Evolutionary conservation across 1,139 yeast genomes (phyloP).

Genomic region (Yamadazyma oceani): DNA sequence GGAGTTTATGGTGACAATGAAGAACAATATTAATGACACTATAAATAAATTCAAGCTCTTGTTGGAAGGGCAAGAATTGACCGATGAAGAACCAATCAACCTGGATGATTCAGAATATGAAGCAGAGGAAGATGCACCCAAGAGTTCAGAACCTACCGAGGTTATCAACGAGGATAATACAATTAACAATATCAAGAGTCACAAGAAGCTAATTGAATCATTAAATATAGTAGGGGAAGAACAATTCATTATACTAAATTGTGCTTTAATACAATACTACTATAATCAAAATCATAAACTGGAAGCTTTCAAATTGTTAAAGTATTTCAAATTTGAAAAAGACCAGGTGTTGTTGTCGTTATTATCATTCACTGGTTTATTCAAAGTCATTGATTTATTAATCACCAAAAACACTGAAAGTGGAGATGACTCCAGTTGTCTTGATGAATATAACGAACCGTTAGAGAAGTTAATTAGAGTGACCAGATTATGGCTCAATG

Average conservation of each 20-base stretch:
- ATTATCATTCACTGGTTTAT: conserved; percentile 35
- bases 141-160: conserved; percentile 12
- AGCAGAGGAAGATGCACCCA: conserved; percentile 16
- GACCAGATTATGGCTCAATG: conserved; percentile 35
- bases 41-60: conserved; percentile 23
- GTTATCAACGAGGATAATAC: conserved; percentile 1
- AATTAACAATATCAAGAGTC: conserved; percentile 1
- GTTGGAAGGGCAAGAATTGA: conserved; percentile 28
- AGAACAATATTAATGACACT: conserved; percentile 18
- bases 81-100: conserved; percentile 28
- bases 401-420: conserved; percentile 18
- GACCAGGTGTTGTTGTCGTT: conserved; percentile 22
- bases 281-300: conserved; percentile 19
- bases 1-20: conserved; percentile 22
- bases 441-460: conserved; percentile 20
- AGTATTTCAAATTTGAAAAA: conserved; percentile 22
- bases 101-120: conserved; percentile 13
- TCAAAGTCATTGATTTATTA: conserved; percentile 25
- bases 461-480: conserved; percentile 32
- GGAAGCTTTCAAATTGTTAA: conserved; percentile 25
- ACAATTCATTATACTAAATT: conserved; percentile 32
- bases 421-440: conserved; percentile 3
- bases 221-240: conserved; percentile 38
- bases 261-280: conserved; percentile 29
- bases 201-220: conserved; percentile 24